A percentile compares a stretch with the other conserved stretches of the same genome.
Conservation (phyloP, 2,329 filamentous ascomycete genomes). For the Cladosporium sp. region DNA sequence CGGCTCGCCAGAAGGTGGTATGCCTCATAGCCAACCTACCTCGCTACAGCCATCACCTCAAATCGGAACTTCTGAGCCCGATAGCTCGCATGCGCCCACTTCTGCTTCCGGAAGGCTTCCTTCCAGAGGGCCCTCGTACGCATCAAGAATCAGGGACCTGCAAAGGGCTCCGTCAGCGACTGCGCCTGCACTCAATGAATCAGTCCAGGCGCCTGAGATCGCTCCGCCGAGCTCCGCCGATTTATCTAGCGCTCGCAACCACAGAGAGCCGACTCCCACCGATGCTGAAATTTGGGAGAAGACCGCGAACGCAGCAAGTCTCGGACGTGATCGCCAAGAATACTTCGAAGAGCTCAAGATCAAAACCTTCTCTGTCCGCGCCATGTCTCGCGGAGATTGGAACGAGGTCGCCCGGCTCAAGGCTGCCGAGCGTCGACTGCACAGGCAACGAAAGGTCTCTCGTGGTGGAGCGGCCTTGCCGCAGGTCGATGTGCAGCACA, state of each 20-base stretch:
- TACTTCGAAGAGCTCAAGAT: slow-evolving; percentile 6
- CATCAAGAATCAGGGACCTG: slow-evolving; percentile 3
- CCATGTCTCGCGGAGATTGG: slow-evolving; percentile 4
- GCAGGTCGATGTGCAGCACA: slow-evolving; percentile 1
- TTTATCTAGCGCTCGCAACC: background rate
- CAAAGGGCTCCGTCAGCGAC: background rate
- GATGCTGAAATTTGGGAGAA: background rate
- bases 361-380: background rate
- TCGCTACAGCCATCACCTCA: slow-evolving; percentile 5
- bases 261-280: background rate
- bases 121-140: background rate
- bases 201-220: background rate
- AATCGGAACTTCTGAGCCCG: background rate
- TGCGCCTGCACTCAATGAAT: no score
- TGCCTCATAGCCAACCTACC: background rate
- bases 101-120: slow-evolving; percentile 3
- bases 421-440: background rate
- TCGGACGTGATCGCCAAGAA: slow-evolving; percentile 3
- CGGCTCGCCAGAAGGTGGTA: no score
- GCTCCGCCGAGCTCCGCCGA: background rate
- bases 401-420: slow-evolving; percentile 2
- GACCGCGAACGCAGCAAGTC: background rate
- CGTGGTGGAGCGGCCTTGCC: background rate
- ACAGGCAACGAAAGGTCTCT: slow-evolving; percentile 2
- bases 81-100: background rate